A percentile compares a stretch with the other conserved stretches of the same genome.
Conservation (phyloP, 306 rosid species). For the Trifolium fragiferum region DNA sequence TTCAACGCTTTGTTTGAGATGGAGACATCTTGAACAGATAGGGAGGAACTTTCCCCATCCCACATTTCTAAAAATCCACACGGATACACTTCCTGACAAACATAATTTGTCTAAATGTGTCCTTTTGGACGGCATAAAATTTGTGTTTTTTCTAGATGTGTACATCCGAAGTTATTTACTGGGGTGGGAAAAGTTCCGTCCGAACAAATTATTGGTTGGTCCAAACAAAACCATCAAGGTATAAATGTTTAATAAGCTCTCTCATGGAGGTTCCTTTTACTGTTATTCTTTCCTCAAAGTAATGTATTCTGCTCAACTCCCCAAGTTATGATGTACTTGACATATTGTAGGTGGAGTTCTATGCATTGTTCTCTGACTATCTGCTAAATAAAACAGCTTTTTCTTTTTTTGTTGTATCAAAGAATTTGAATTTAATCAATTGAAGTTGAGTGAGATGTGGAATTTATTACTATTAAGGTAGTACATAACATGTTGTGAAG, state of each 20-base stretch:
- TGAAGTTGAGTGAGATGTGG: slow-evolving; percentile 22
- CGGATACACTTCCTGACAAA: too few species aligned
- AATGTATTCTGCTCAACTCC: slow-evolving; percentile 4
- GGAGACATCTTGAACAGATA: neutral
- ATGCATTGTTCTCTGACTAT: neutral
- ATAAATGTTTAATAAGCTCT: slow-evolving; percentile 8
- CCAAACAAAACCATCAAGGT: neutral
- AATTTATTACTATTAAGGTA: neutral
- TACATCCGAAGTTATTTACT: neutral
- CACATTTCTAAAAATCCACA: too few species aligned
- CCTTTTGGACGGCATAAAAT: neutral
- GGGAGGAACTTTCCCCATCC: neutral
- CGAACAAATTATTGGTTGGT: neutral
- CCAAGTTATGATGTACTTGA: slow-evolving; percentile 6
- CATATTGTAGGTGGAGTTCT: neutral
- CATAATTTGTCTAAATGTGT: neutral
- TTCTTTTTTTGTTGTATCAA: neutral
- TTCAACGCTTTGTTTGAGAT: neutral
- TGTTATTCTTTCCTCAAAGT: neutral
- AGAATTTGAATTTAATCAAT: slow-evolving; percentile 19
- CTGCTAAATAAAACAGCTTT: neutral
- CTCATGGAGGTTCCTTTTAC: neutral
- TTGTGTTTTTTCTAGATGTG: neutral
- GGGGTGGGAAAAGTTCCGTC: neutral
- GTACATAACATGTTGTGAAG: neutral